A percentile compares a stretch with the other conserved stretches of the same genome.
These are phyloP conservation scores for Chaetomium globosum DNA, from an alignment of 2,329 filamentous ascomycete species.

Conservation along the genomic window DNA sequence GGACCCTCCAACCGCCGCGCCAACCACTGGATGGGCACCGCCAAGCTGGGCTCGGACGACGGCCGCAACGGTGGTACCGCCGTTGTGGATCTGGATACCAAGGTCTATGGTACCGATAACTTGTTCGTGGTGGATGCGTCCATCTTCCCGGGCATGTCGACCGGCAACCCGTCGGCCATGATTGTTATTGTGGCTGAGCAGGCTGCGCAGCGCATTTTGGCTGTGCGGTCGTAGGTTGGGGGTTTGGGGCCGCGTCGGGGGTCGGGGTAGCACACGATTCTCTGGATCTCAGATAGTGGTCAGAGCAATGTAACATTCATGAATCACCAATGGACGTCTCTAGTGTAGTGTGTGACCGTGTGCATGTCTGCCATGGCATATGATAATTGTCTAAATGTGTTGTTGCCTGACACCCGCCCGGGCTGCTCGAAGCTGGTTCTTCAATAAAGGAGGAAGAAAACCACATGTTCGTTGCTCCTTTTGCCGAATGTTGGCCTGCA, in stretches of 20 bases:
- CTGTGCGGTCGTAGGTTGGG: constrained; percentile 37
- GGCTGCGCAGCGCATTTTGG: constrained; percentile 56
- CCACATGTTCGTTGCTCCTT: neutral
- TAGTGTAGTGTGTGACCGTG: constrained; percentile 16
- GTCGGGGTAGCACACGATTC: neutral
- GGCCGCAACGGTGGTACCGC: constrained; percentile 56
- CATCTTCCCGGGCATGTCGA: constrained; percentile 70
- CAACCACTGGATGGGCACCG: constrained; percentile 61
- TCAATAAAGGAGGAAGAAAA: constrained; percentile 19
- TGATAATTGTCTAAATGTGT: constrained; percentile 25
- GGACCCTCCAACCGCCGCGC: constrained; percentile 48
- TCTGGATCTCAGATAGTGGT: neutral
- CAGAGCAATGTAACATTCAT: constrained; percentile 1
- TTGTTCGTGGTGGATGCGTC: constrained; percentile 69
- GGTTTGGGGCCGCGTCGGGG: neutral
- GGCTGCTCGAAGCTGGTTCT: constrained; percentile 25
- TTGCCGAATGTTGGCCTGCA: neutral
- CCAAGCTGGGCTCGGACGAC: constrained; percentile 62
- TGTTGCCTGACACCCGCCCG: neutral
- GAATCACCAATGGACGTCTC: neutral
- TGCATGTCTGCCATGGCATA: constrained; percentile 25
- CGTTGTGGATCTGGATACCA: constrained; percentile 65
- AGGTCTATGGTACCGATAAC: constrained; percentile 69
- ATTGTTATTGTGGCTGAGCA: constrained; percentile 67
- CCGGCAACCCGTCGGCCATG: constrained; percentile 67